These are phyloP conservation scores for Mucor sp. DNA, from an alignment of 371 early-diverging fungal species.

Conservation along the genomic window DNA sequence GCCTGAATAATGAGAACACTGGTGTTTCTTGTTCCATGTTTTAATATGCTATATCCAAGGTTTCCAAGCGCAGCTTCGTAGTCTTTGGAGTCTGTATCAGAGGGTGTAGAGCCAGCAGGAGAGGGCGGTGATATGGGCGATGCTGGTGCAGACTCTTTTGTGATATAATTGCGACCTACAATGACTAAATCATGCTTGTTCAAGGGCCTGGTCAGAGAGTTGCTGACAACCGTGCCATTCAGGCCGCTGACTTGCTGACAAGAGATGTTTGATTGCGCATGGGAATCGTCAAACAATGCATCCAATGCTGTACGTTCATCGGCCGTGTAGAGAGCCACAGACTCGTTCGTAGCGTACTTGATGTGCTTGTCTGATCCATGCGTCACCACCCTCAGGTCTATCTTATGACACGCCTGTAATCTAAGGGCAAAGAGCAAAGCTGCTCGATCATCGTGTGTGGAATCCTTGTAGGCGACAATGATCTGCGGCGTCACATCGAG, in stretches of 20 bases:
- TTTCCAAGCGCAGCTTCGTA: slow-evolving; percentile 9
- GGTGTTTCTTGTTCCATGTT: slow-evolving; percentile 3
- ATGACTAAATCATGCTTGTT: slow-evolving; percentile 15
- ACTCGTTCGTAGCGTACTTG: background rate
- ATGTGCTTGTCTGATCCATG: background rate
- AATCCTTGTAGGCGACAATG: slow-evolving; percentile 26
- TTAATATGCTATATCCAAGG: slow-evolving; percentile 4
- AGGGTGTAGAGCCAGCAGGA: background rate
- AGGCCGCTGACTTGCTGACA: background rate
- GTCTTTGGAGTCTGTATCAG: background rate
- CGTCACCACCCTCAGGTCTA: slow-evolving; percentile 1
- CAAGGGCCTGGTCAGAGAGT: slow-evolving; percentile 5
- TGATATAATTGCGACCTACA: slow-evolving; percentile 3
- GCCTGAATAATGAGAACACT: slow-evolving; percentile 14
- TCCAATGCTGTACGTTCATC: background rate
- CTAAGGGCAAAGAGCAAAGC: slow-evolving; percentile 36
- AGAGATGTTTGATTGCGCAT: background rate
- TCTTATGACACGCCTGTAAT: slow-evolving; percentile 22
- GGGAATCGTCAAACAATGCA: background rate
- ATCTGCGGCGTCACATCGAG: slow-evolving; percentile 24
- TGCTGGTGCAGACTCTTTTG: background rate
- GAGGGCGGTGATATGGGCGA: background rate
- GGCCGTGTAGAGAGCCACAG: background rate
- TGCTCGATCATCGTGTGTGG: slow-evolving; percentile 15
- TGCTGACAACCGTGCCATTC: background rate